Base-by-base conservation (phyloP, 495 filamentous ascomycete genomes). In the Aspergillus bridgeri region DNA sequence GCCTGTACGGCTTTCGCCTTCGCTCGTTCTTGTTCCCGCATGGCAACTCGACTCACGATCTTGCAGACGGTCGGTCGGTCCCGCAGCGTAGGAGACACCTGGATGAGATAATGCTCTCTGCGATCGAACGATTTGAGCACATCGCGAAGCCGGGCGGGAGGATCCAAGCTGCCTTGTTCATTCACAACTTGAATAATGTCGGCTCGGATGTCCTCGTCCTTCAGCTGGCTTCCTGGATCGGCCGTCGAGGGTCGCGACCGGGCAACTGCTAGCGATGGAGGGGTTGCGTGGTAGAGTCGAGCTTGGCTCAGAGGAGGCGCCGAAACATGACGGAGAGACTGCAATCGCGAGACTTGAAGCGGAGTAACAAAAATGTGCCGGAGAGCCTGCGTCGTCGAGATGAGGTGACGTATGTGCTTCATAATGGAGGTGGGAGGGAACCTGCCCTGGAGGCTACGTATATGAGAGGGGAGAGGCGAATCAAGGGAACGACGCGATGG, bases 31-130 rank as follows among this genome's bases (percentile, higher is more conserved):
- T 70, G 64, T 43, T 77, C 70, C 19, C 68, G 69, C 23, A 75
- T 49, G 2, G 72, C 72, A 29, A 73, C 65, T 51, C 81, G 81
- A 63, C 84, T 78, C 53, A 86, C 54, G 51, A 92, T 75, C 59
- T 83, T 87, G 79, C 89, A 92, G 42, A 91, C 78, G 0, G 90
- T 82, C 1, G 64, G 62, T 5, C 57, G 61, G 3, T 64, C 59
- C 19, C 46, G 53, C 6, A 65, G 62, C 0, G 64, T 67, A 1
- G 74, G 64, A 2, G 78, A 70, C 1, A 93, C 77, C 66, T 86
- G 79, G 1, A 88, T 60, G 8, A 94, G 77, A 44, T 76, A 81
- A 57, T 87, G 65, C 0, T 73, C 71, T 8, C 66, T 57, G 21
- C 69, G 76, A 58, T 87, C 68, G 42, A 90, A 69, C 0, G 62